Evolutionary conservation across 2,329 filamentous ascomycete species (phyloP), one percentile per base, ranked within the genome.

Genomic region (Microascus cirrosus): DNA sequence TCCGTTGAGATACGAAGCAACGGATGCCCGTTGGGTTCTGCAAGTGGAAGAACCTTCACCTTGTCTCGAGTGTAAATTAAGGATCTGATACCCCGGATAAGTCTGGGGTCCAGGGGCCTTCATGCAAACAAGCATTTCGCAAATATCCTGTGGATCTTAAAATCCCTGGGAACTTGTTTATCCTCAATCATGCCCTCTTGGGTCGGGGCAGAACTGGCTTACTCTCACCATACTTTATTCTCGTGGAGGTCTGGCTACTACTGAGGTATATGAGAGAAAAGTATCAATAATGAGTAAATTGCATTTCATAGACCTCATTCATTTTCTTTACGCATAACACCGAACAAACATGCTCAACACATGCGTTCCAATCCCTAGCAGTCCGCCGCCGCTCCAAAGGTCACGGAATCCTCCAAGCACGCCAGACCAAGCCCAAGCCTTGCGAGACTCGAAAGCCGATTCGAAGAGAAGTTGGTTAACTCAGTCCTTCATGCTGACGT

Each of bases 401-500:
- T 45, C 10, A 45, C 18, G 39, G 11, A 24, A 50, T 22, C n/a
- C 12, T 50, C 45, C n/a, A 22, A n/a, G n/a, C 45, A 50, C n/a
- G n/a, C 20, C 45, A 8, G 20, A 22, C n/a, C 45, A 13, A 20
- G 7, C 8, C n/a, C 22, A 50, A 4, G 45, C 45, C 11, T n/a
- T 3, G 45, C 45, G 7, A 22, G 18, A 12, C 18, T 50, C n/a
- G n/a, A 6, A 50, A 48, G 11, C 12, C 45, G 20, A 15, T 15
- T 4, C 36, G 39, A 15, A 18, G 6, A n/a, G 39, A 45, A 15
- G 25, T 20, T 8, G 13, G 51, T 42, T 15, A n/a, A 13, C 8
- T 32, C 71, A 74, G 63, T 74, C 72, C 68, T 86, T 82, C 87
- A 90, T 90, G 73, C 85, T 83, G 62, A 89, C 86, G 61, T 85